Evolutionary conservation across 148 eudicot species (phyloP), one percentile per base, ranked within the genome.

Genomic region (Amaranthus hypochondriacus): DNA sequence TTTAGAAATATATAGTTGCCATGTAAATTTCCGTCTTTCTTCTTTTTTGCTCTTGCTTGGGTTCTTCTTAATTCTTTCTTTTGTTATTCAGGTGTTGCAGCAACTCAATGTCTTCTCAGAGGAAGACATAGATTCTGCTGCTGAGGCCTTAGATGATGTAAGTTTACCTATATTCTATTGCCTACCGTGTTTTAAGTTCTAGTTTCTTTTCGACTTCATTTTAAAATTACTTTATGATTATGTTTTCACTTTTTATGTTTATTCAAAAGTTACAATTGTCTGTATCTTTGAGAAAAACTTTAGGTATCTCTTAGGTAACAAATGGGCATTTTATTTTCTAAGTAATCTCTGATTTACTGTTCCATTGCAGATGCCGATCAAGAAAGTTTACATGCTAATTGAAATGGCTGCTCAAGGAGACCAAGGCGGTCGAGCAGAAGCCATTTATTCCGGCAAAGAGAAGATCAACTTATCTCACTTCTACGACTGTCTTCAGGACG

Each of bases 331-430:
- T 43, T 43, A 62, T 62, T 14, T 14, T 58, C 52, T 13, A 54
- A 7, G 13, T 47, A 48, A 48, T 73, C 39, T 7, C 68, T 66
- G 60, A 78, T n/a, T 5, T 28, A 43, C 39, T 42, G 10, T 56
- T 55, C 53, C 12, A 58, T 71, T 52, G 21, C 76, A 93, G 96
- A 89, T 91, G 86, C 89, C 98, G 65, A 81, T 91, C 83, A 93
- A 93, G 92, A 93, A 87, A 85, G 65, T 93, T 7, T 91, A 91
- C 81, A 91, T 91, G 97, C 77, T 91, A 14, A 77, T 91, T 59
- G 98, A 91, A 78, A 93, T 93, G 98, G 95, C 98, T 67, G 98
- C 98, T 72, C 98, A 91, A 84, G 98, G 97, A 69, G 95, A 87
- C 73, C 77, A 82, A 9, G 98, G 98, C 49, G 97, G 98, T 64